Evolutionary conservation across 2,329 filamentous ascomycete species (phyloP), one percentile per base, ranked within the genome.

Genomic region (Penicillium sp.): DNA sequence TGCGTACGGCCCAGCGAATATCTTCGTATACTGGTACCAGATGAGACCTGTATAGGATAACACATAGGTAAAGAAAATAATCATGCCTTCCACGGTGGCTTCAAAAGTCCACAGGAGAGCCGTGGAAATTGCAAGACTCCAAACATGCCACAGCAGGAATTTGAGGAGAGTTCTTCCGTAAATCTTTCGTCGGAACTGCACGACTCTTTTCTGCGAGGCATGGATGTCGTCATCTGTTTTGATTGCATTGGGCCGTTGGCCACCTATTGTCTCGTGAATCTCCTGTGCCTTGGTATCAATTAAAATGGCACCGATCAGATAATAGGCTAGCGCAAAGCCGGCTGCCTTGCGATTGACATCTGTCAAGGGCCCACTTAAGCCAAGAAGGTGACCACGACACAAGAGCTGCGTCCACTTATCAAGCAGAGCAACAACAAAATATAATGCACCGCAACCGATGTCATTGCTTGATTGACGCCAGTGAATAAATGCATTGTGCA

Each of bases 401-500:
- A 83, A 66, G 3, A 84, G 63, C 27, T 77, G 73, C 5, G 82
- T 71, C 82, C 82, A 84, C 57, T 82, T 82, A 61, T 84, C 82
- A 60, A 84, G 77, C 11, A 84, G 76, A 7, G 82, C 82, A 35
- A 83, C 73, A 10, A 84, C 63, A 57, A 84, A 84, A 68, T 83
- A 83, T 2, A 84, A 68, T 21, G 84, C 72, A 27, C 80, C 81
- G 57, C 80, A 83, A 29, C 80, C 81, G 27, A 84, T 76, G 56
- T 84, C 82, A 55, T 81, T 76, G 37, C 80, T 80, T 6, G 81
- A 80, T 57, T 82, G 82, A n/a, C 82, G 79, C 80, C 82, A 84
- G 58, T 84, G 82, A 26, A 84, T 79, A 63, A 84, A 84, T 2
- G 80, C 79, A 61, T 82, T 84, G 67, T 85, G 82, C 16, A 84